A percentile compares a stretch with the other conserved stretches of the same genome.
Evolutionary conservation across 345 rosid genomes (phyloP).

Genomic region (Turnera subulata): DNA sequence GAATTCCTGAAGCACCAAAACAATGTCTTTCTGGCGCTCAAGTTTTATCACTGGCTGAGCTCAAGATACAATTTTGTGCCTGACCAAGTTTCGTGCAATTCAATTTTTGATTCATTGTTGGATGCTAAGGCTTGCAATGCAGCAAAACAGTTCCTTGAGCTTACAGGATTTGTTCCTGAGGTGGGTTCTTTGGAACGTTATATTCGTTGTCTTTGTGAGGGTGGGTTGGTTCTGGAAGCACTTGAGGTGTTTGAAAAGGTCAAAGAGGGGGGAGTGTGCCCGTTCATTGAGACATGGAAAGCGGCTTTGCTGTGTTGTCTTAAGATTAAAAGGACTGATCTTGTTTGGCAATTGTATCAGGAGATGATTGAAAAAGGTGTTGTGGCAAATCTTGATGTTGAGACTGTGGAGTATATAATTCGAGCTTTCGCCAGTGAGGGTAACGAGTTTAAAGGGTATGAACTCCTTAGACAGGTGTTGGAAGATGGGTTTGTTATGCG

Average conservation of each 20-base stretch:
- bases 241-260: slow-evolving; percentile 26
- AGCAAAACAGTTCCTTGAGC: slow-evolving; percentile 40
- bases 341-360: slow-evolving; percentile 43
- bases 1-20: slow-evolving; percentile 47
- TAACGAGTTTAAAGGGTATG: slow-evolving; percentile 32
- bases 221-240: slow-evolving; percentile 47
- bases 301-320: slow-evolving; percentile 42
- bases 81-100: slow-evolving; percentile 39
- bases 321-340: slow-evolving; percentile 36
- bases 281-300: slow-evolving; percentile 43
- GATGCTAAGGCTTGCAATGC: slow-evolving; percentile 48
- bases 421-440: slow-evolving; percentile 44
- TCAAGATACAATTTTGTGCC: slow-evolving; percentile 28
- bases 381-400: slow-evolving; percentile 27
- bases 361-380: slow-evolving; percentile 39
- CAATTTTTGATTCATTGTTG: slow-evolving; percentile 56
- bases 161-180: slow-evolving; percentile 37
- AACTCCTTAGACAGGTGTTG: slow-evolving; percentile 43
- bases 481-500: slow-evolving; percentile 38
- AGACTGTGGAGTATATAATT: slow-evolving; percentile 37
- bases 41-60: slow-evolving; percentile 52
- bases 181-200: slow-evolving; percentile 36
- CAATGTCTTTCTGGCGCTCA: slow-evolving; percentile 44
- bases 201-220: slow-evolving; percentile 47
- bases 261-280: slow-evolving; percentile 29